Conservation (phyloP, 2,329 filamentous ascomycete species). For the Cladosporium phlei region DNA sequence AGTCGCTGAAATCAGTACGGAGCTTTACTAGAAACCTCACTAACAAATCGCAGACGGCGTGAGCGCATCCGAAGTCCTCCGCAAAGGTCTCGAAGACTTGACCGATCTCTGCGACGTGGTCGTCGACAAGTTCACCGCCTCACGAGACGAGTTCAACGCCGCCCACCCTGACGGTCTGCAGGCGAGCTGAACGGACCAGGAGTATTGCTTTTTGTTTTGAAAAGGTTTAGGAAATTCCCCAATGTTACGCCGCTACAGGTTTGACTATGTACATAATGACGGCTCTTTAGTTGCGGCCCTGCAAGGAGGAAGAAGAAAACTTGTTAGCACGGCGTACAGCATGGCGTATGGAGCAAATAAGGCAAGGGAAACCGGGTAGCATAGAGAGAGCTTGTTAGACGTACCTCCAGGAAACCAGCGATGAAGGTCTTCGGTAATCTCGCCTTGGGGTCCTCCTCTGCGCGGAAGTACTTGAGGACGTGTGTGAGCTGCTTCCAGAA, state of each 20-base stretch:
- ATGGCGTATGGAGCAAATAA: not conserved
- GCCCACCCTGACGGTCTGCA: constrained; percentile 25
- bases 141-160: constrained; percentile 58
- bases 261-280: constrained; percentile 14
- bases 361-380: not conserved
- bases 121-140: constrained; percentile 75
- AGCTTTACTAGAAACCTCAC: not conserved
- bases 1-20: constrained; percentile 37
- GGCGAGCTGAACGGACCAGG: not conserved
- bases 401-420: constrained; percentile 87
- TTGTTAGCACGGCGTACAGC: constrained; percentile 12
- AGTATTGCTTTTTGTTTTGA: constrained; percentile 1
- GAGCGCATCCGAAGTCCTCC: constrained; percentile 75
- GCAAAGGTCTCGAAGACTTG: constrained; percentile 84
- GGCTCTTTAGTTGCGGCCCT: constrained; percentile 25
- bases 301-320: not conserved
- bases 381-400: constrained; percentile 32
- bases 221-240: constrained; percentile 4
- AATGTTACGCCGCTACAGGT: constrained; percentile 10
- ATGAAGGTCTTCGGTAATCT: constrained; percentile 87
- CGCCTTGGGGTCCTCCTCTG: constrained; percentile 72
- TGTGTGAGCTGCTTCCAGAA: constrained; percentile 98
- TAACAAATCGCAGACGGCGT: constrained; percentile 58
- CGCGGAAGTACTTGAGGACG: constrained; percentile 93
- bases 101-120: constrained; percentile 92